These are phyloP conservation scores for Chlorella sorokiniana DNA, from an alignment of 139 green algal species.

Conservation along the genomic window DNA sequence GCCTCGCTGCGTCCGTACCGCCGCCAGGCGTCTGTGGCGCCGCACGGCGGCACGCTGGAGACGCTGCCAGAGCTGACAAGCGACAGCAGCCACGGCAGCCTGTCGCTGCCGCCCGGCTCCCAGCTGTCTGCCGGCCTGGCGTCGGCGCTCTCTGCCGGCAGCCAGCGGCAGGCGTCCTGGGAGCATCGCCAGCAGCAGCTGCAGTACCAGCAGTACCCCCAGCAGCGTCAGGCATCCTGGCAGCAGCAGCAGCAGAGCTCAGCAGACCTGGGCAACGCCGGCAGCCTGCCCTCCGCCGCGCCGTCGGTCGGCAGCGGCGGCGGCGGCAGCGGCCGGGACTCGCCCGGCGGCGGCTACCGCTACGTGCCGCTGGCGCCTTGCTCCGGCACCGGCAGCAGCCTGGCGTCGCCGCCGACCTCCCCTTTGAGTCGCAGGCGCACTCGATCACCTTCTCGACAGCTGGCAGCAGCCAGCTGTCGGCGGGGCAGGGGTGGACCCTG, in stretches of 20 bases:
- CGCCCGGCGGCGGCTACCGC: neutral
- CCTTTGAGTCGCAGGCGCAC: neutral
- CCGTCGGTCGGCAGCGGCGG: neutral
- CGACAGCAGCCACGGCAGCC: neutral
- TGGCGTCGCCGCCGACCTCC: neutral
- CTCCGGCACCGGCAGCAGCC: constrained; percentile 1
- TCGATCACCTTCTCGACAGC: neutral
- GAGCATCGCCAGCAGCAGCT: neutral
- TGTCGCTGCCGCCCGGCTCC: neutral
- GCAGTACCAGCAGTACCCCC: neutral
- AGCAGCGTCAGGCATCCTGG: neutral
- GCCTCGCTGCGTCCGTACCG: neutral
- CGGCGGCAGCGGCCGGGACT: neutral
- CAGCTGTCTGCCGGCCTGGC: neutral
- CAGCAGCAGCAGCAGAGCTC: neutral
- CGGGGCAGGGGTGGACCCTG: neutral
- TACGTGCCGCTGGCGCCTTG: neutral
- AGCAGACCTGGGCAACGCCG: no score
- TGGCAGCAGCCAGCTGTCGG: neutral
- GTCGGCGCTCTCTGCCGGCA: neutral
- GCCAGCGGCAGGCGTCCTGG: neutral
- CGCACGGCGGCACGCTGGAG: neutral
- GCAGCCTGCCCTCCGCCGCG: no score
- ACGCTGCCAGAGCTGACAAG: neutral
- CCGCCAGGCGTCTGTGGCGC: no score